phyloP scores from a whole-genome alignment of 352 stramenopile species.

The Thalassiosira allenii region DNA sequence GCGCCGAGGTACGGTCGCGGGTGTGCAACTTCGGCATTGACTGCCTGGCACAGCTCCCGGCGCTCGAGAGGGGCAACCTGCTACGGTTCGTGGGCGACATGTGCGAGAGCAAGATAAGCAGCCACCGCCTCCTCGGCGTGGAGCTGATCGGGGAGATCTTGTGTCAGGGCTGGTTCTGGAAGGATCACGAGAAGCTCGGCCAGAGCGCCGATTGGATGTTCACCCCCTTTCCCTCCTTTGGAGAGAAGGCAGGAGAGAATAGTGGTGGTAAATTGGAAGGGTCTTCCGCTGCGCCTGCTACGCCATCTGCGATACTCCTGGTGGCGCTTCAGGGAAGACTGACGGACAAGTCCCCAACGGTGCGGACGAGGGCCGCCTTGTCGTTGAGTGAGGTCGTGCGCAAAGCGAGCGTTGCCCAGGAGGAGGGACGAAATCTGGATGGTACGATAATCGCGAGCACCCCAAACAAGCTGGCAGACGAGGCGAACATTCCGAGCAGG shows the following conservation, averaged over 20 bases:
- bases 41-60: slow-evolving; percentile 58
- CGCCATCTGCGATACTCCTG: slow-evolving; percentile 52
- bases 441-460: slow-evolving; percentile 13
- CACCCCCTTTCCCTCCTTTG: slow-evolving; percentile 11
- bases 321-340: slow-evolving; percentile 68
- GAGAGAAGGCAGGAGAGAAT: slow-evolving; percentile 7
- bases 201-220: slow-evolving; percentile 10
- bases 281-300: slow-evolving; percentile 1
- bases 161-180: slow-evolving; percentile 69
- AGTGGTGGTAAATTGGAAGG: background rate
- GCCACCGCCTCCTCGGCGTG: slow-evolving; percentile 77
- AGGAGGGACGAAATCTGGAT: slow-evolving; percentile 31
- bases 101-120: slow-evolving; percentile 75
- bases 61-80: slow-evolving; percentile 57
- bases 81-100: slow-evolving; percentile 73
- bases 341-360: slow-evolving; percentile 70
- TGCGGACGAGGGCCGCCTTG: slow-evolving; percentile 68
- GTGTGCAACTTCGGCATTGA: slow-evolving; percentile 51
- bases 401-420: slow-evolving; percentile 17
- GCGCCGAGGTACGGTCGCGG: slow-evolving; percentile 54
- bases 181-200: slow-evolving; percentile 31
- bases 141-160: slow-evolving; percentile 78
- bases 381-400: slow-evolving; percentile 59
- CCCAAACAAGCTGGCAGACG: slow-evolving; percentile 3
- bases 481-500: slow-evolving; percentile 17